Evolutionary conservation across 345 rosid genomes (phyloP).

Genomic region (Eucalyptus tenuipes): DNA sequence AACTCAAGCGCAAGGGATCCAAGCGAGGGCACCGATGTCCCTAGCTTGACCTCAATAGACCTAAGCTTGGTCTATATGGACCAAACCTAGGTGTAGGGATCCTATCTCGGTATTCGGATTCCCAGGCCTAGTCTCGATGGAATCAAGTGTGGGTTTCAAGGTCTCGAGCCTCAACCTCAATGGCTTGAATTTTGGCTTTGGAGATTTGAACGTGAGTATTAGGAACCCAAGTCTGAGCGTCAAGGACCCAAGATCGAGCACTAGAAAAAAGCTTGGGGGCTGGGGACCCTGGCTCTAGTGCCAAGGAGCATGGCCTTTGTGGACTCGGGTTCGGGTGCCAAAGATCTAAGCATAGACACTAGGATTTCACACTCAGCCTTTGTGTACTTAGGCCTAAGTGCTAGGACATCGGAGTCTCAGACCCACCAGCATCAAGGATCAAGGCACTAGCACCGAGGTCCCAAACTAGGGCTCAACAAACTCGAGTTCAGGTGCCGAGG

Average conservation of each 20-base stretch:
- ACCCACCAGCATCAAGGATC: neutral
- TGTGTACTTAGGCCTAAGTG: no score
- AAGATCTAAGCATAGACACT: neutral
- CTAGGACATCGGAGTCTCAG: accelerated
- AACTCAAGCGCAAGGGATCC: neutral
- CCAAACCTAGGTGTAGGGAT: accelerated
- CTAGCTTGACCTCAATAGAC: neutral
- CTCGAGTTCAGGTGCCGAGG: accelerated
- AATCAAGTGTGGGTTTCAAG: neutral
- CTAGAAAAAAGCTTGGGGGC: neutral
- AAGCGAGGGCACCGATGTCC: accelerated
- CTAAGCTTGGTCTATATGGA: neutral
- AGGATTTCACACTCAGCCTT: accelerated
- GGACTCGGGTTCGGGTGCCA: neutral
- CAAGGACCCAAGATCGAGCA: neutral
- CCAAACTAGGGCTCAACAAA: neutral
- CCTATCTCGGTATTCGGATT: neutral
- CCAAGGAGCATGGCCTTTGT: neutral
- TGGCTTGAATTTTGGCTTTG: neutral
- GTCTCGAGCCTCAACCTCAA: neutral
- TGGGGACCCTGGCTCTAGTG: neutral
- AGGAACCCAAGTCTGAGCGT: neutral
- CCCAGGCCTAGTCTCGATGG: accelerated
- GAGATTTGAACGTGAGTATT: neutral
- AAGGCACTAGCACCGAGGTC: neutral